Conservation (phyloP, 2,329 filamentous ascomycete species). For the Sodiomyces alkalinus region DNA sequence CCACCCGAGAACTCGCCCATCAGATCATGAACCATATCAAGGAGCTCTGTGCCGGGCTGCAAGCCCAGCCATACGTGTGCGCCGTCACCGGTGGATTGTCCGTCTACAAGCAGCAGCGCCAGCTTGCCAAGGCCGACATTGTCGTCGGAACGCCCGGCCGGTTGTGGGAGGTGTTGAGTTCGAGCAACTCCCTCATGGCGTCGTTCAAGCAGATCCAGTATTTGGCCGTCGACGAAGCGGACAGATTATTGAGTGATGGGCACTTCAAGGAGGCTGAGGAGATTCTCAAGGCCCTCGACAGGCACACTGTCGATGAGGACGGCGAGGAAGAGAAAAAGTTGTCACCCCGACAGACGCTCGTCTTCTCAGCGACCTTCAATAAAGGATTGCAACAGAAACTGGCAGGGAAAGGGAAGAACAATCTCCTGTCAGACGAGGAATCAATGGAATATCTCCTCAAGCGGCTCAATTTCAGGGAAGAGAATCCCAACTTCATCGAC, state of each 20-base stretch:
- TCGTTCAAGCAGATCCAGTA: constrained; percentile 64
- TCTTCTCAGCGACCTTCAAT: constrained; percentile 95
- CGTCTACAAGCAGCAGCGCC: constrained; percentile 84
- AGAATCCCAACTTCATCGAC: constrained; percentile 80
- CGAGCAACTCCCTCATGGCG: constrained; percentile 51
- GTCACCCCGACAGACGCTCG: constrained; percentile 62
- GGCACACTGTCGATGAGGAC: constrained; percentile 46
- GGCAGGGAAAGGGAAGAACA: constrained; percentile 52
- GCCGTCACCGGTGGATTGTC: constrained; percentile 86
- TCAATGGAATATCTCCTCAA: constrained; percentile 88
- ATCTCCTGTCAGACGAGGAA: constrained; percentile 49
- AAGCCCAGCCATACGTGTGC: constrained; percentile 56
- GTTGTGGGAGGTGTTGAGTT: constrained; percentile 84
- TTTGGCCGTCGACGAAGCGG: constrained; percentile 86
- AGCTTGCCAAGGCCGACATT: constrained; percentile 72
- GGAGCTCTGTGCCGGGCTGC: constrained; percentile 49
- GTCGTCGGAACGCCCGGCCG: constrained; percentile 88
- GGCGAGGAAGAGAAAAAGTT: constrained; percentile 29
- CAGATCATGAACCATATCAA: constrained; percentile 76
- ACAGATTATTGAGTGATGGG: constrained; percentile 78
- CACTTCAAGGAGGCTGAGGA: constrained; percentile 92
- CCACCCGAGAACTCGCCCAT: constrained; percentile 85
- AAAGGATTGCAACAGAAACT: constrained; percentile 85
- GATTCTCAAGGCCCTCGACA: constrained; percentile 68
- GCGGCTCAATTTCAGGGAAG: constrained; percentile 74